These are phyloP conservation scores for Carex cristatella DNA, from an alignment of 176 grass and related monocot species.

Conservation along the genomic window DNA sequence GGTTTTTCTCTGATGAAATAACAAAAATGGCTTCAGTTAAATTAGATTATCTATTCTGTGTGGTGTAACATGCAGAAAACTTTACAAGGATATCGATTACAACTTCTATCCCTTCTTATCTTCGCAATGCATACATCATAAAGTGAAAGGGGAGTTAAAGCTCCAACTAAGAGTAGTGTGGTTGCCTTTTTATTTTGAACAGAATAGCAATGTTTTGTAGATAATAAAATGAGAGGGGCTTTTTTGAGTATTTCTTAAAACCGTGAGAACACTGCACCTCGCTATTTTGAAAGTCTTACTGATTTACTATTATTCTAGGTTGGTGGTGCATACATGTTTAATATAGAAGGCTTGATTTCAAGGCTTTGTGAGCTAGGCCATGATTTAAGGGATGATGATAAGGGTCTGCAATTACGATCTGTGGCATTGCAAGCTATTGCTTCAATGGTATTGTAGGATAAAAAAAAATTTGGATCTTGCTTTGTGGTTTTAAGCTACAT, in stretches of 20 bases:
- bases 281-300: conserved; percentile 16
- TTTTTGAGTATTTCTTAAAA: not conserved
- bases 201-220: not conserved
- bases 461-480: conserved; percentile 21
- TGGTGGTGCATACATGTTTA: conserved; percentile 91
- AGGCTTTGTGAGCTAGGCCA: conserved; percentile 89
- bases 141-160: not conserved
- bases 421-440: conserved; percentile 79
- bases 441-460: conserved; percentile 64
- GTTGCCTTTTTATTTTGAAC: not conserved
- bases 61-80: not conserved
- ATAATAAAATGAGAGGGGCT: not conserved
- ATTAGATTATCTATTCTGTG: not conserved
- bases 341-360: conserved; percentile 81
- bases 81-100: not conserved
- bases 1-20: not conserved
- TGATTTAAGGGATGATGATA: conserved; percentile 60
- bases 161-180: not conserved
- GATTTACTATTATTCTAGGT: conserved; percentile 50
- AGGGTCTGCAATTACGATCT: conserved; percentile 53
- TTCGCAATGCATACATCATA: not conserved
- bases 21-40: not conserved
- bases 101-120: not conserved
- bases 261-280: not conserved
- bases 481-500: conserved; percentile 8